Evolutionary conservation across 305 asterid species (phyloP).

Genomic region (Fraxinus latifolia): DNA sequence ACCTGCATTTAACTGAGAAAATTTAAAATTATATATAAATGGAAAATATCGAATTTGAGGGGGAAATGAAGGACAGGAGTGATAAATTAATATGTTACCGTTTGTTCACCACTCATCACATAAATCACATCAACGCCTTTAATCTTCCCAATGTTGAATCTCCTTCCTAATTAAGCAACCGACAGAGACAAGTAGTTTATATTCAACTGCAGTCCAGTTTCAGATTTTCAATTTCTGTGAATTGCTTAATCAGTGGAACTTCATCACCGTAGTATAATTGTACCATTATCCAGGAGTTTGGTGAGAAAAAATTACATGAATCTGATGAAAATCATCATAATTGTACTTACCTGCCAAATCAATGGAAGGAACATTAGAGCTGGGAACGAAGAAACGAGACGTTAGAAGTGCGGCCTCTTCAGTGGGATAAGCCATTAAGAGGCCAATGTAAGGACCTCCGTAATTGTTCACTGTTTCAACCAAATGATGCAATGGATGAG

Average conservation of each 20-base stretch:
- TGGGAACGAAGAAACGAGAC: not conserved
- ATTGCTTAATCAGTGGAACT: not conserved
- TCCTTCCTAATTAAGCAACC: not conserved
- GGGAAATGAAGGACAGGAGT: too few relatives aligned
- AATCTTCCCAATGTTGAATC: not conserved
- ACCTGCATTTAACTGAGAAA: not conserved
- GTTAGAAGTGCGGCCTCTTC: constrained; percentile 1
- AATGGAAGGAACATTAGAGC: not conserved
- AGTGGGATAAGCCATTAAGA: not conserved
- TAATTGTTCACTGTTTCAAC: not conserved
- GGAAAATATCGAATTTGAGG: not conserved
- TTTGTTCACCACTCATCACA: not conserved
- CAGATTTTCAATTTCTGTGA: not conserved
- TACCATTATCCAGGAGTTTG: not conserved
- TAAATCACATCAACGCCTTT: not conserved
- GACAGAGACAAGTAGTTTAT: not conserved
- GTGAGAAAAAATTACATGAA: not conserved
- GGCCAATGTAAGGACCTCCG: constrained; percentile 3
- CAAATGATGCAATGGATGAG: not conserved
- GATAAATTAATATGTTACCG: not conserved
- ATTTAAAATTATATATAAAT: not conserved
- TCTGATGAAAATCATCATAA: not conserved
- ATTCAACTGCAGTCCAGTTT: not conserved
- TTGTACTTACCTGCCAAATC: not conserved
- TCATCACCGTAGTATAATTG: not conserved